Evolutionary conservation across 495 filamentous ascomycete species (phyloP).

Genomic region (Achaetomiella virescens): DNA sequence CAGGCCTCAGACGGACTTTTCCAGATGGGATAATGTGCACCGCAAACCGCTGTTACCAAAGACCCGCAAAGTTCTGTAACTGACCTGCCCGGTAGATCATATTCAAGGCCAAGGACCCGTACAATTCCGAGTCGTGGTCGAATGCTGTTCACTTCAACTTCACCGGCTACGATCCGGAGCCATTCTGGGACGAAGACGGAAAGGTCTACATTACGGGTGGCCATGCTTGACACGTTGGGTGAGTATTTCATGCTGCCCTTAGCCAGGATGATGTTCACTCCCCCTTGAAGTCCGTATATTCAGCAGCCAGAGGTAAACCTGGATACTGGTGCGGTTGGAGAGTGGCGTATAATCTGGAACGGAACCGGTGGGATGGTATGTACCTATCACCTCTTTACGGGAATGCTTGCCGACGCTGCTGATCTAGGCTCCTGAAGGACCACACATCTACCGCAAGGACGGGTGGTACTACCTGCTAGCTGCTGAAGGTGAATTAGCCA

Average conservation of each 20-base stretch:
- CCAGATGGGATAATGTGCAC: slow-evolving; percentile 39
- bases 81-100: slow-evolving; percentile 28
- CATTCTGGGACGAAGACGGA: slow-evolving; percentile 48
- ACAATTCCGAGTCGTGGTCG: slow-evolving; percentile 30
- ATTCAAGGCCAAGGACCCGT: slow-evolving; percentile 35
- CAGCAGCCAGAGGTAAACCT: slow-evolving; percentile 34
- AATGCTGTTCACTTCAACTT: slow-evolving; percentile 38
- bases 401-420: slow-evolving; percentile 16
- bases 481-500: slow-evolving; percentile 48
- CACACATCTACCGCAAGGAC: slow-evolving; percentile 58
- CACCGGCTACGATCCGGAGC: slow-evolving; percentile 38
- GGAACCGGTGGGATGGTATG: slow-evolving; percentile 33
- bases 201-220: slow-evolving; percentile 41
- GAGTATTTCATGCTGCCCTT: slow-evolving; percentile 1
- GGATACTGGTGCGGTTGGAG: slow-evolving; percentile 31
- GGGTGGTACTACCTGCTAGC: slow-evolving; percentile 60
- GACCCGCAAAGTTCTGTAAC: background rate
- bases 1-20: slow-evolving; percentile 25
- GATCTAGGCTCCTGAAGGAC: slow-evolving; percentile 51
- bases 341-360: slow-evolving; percentile 39
- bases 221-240: slow-evolving; percentile 40
- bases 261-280: background rate
- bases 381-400: slow-evolving; percentile 30
- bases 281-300: slow-evolving; percentile 29
- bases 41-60: background rate